Evolutionary conservation across 2,329 filamentous ascomycete species (phyloP).

Genomic region (Colletotrichum limetticola): DNA sequence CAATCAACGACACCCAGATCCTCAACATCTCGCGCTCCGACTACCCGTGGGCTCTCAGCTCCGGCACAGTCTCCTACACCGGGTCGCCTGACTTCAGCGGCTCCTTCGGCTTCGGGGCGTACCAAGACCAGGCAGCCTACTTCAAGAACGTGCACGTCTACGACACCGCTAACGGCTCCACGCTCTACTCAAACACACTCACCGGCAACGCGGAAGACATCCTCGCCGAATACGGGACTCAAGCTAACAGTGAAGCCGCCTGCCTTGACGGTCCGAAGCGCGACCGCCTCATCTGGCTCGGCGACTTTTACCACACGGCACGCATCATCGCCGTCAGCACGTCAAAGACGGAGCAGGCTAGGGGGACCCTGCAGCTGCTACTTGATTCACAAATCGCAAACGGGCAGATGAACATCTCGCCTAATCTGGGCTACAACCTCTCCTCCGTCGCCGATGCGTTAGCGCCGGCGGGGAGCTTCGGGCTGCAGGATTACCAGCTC

Average conservation of each 20-base stretch:
- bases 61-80: neutral
- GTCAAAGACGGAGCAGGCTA: slow-evolving; percentile 45
- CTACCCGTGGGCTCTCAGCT: slow-evolving; percentile 31
- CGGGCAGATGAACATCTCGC: slow-evolving; percentile 31
- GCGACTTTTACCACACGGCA: slow-evolving; percentile 60
- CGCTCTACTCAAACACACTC: slow-evolving; percentile 44
- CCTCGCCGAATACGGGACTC: slow-evolving; percentile 50
- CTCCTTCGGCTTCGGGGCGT: slow-evolving; percentile 53
- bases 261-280: slow-evolving; percentile 65
- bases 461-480: neutral
- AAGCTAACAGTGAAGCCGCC: slow-evolving; percentile 43
- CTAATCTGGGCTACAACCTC: slow-evolving; percentile 34
- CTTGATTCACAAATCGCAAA: slow-evolving; percentile 36
- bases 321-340: slow-evolving; percentile 49
- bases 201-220: slow-evolving; percentile 39
- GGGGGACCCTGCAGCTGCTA: slow-evolving; percentile 46
- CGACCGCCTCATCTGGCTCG: slow-evolving; percentile 69
- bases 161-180: slow-evolving; percentile 41
- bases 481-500: slow-evolving; percentile 38
- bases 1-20: slow-evolving; percentile 39
- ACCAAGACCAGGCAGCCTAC: slow-evolving; percentile 50
- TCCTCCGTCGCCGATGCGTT: neutral
- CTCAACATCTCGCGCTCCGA: slow-evolving; percentile 31
- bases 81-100: slow-evolving; percentile 36
- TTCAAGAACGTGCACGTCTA: slow-evolving; percentile 46